phyloP scores from a whole-genome alignment of 495 filamentous ascomycete species.

The Clohesyomyces aquaticus region DNA sequence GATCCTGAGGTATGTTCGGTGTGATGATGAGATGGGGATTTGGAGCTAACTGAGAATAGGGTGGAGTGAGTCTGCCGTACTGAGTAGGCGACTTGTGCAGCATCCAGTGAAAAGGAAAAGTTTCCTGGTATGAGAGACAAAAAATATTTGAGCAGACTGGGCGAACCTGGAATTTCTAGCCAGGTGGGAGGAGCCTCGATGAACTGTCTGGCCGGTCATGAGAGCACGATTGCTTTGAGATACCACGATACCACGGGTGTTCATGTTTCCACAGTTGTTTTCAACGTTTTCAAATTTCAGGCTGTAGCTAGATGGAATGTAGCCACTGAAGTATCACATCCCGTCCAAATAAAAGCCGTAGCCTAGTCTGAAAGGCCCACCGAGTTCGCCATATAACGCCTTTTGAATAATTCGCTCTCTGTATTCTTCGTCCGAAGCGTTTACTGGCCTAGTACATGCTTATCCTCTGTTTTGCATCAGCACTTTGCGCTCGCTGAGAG shows the following conservation, averaged over 20 bases:
- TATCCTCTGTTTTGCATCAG: constrained; percentile 36
- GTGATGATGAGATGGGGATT: background rate
- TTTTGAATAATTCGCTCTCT: background rate
- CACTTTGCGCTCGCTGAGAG: constrained; percentile 3
- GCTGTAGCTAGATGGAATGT: background rate
- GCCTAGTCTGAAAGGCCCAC: background rate
- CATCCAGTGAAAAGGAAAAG: no score
- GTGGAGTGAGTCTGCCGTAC: constrained; percentile 6
- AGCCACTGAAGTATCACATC: background rate
- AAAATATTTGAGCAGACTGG: no score
- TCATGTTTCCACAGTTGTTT: no score
- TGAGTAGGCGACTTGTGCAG: no score
- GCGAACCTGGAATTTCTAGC: background rate
- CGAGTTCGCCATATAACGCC: background rate
- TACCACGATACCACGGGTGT: no score
- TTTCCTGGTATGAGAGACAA: no score
- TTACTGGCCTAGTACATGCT: constrained; percentile 41
- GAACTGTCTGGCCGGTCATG: background rate
- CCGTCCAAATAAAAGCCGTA: background rate
- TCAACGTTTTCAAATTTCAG: no score
- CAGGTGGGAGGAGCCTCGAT: background rate
- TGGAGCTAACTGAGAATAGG: background rate
- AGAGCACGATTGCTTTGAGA: background rate
- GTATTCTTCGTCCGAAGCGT: constrained; percentile 2
- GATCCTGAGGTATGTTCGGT: background rate